Percentiles rank a stretch among this genome's conserved stretches.
Conservation (phyloP, 768 basidiomycete genomes). For the Fomitopsis serialis region DNA sequence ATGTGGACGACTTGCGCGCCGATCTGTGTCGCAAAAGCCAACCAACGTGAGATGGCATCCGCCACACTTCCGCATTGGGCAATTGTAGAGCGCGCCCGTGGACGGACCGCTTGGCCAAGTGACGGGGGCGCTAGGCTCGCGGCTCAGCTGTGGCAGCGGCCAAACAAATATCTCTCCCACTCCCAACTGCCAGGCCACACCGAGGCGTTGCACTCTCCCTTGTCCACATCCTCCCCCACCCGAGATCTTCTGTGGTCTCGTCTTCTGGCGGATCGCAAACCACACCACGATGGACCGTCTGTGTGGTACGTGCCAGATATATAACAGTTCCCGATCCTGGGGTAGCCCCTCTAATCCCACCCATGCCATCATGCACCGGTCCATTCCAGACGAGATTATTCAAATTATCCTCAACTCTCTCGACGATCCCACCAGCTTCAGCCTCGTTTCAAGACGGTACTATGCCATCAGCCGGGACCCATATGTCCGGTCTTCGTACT, state of each 20-base stretch:
- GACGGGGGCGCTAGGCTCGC: neutral
- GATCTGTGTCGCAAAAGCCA: no score
- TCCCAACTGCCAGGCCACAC: slow-evolving; percentile 1
- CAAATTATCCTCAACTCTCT: slow-evolving; percentile 73
- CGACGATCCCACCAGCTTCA: slow-evolving; percentile 55
- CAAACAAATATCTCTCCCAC: neutral
- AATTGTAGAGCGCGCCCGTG: neutral
- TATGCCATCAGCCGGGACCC: slow-evolving; percentile 62
- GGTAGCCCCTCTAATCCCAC: neutral
- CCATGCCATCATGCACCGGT: neutral
- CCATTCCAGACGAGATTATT: slow-evolving; percentile 53
- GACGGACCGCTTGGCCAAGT: slow-evolving; percentile 4
- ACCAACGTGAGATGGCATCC: neutral
- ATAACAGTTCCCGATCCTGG: neutral
- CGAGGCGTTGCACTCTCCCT: neutral
- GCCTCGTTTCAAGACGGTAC: slow-evolving; percentile 52
- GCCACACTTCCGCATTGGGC: neutral
- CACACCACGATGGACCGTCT: slow-evolving; percentile 49
- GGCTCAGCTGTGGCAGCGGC: slow-evolving; percentile 4
- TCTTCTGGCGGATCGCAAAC: slow-evolving; percentile 1
- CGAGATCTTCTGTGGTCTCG: neutral
- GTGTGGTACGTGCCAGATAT: slow-evolving; percentile 46
- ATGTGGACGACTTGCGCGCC: no score
- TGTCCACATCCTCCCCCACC: neutral
- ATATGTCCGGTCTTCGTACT: slow-evolving; percentile 74